phyloP scores from a whole-genome alignment of 2,329 filamentous ascomycete species.

The Diplodia mutila region DNA sequence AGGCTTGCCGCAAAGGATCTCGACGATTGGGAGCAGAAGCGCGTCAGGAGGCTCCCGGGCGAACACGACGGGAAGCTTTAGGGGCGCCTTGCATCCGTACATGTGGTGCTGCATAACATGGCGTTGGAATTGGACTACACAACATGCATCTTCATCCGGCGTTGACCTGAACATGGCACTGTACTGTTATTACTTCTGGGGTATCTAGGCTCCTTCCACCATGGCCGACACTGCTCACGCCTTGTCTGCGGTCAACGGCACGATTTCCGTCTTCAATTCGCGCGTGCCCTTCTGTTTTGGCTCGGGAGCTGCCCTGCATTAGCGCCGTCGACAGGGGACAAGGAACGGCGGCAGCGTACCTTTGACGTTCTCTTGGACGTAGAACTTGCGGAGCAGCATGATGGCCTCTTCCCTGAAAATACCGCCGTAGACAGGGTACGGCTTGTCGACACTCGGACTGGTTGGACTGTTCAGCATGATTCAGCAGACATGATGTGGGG shows the following conservation, averaged over 20 bases:
- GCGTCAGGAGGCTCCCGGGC: slow-evolving; percentile 85
- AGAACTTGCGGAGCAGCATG: slow-evolving; percentile 88
- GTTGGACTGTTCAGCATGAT: slow-evolving; percentile 34
- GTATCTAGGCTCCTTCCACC: slow-evolving; percentile 22
- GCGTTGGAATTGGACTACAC: slow-evolving; percentile 1
- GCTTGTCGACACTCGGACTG: slow-evolving; percentile 70
- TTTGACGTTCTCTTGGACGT: slow-evolving; percentile 96
- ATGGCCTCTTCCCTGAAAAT: slow-evolving; percentile 92
- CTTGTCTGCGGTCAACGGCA: slow-evolving; percentile 37
- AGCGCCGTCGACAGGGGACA: not conserved
- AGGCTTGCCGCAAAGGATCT: slow-evolving; percentile 84
- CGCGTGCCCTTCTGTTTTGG: slow-evolving; percentile 67
- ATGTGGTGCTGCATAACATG: slow-evolving; percentile 1
- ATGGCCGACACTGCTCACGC: not conserved
- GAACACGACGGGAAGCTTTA: slow-evolving; percentile 81
- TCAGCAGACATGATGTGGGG: not conserved
- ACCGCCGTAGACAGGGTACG: slow-evolving; percentile 83
- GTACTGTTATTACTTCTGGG: not conserved
- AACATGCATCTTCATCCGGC: slow-evolving; percentile 12
- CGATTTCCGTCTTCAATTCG: slow-evolving; percentile 64
- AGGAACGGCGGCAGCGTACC: slow-evolving; percentile 52
- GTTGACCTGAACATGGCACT: slow-evolving; percentile 14
- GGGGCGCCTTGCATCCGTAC: not conserved
- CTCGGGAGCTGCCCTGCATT: slow-evolving; percentile 57
- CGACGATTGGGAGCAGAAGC: slow-evolving; percentile 95